A percentile compares a stretch with the other conserved stretches of the same genome.
Conservation (phyloP, 192 early-diverging fungal genomes). For the Rhizoclosmatium sp. region DNA sequence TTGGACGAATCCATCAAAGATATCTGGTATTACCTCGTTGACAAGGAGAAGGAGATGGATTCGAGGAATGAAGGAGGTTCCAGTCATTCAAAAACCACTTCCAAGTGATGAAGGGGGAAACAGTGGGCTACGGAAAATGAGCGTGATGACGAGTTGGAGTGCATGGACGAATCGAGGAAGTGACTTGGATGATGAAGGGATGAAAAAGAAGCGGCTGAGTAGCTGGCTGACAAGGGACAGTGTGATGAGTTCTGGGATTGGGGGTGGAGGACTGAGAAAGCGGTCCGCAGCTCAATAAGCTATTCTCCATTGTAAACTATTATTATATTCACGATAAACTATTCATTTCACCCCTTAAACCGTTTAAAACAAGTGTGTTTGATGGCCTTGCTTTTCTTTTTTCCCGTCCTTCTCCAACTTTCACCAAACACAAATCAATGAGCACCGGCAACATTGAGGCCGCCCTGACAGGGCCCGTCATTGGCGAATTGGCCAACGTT, state of each 20-base stretch:
- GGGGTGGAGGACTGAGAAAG: neutral
- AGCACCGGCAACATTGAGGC: neutral
- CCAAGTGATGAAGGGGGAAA: neutral
- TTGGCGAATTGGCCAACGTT: constrained; percentile 45
- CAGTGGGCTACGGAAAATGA: constrained; percentile 13
- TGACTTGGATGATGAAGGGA: neutral
- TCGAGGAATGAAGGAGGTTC: constrained; percentile 3
- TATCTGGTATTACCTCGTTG: constrained; percentile 25
- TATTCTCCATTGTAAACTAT: neutral
- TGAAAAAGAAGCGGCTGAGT: constrained; percentile 8
- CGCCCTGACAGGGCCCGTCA: constrained; percentile 5
- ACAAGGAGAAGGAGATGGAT: constrained; percentile 32
- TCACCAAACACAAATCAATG: neutral
- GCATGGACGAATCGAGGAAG: neutral
- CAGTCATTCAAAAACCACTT: neutral
- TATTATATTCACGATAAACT: neutral
- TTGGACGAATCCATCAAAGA: constrained; percentile 15
- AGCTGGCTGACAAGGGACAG: neutral
- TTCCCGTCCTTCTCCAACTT: constrained; percentile 15
- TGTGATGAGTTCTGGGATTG: neutral
- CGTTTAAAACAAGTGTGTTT: neutral
- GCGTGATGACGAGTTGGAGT: neutral
- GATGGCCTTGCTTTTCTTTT: constrained; percentile 4
- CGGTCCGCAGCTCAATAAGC: neutral
- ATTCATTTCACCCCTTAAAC: neutral